These are phyloP conservation scores for Candida chauliodis DNA, from an alignment of 805 yeast species.

Conservation along the genomic window DNA sequence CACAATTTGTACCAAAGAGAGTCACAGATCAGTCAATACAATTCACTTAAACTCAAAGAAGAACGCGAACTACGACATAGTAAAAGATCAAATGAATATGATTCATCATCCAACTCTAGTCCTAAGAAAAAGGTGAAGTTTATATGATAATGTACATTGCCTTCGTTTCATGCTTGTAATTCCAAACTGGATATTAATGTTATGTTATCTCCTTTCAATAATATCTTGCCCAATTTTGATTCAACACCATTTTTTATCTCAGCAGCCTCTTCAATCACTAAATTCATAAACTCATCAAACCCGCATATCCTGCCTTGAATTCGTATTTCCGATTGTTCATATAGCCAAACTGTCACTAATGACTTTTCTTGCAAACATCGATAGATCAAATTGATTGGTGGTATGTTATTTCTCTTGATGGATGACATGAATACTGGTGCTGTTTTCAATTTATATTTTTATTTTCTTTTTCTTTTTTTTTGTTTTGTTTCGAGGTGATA, in stretches of 20 bases:
- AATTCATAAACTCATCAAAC: slow-evolving; percentile 96
- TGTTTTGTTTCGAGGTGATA: not conserved
- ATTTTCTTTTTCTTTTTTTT: not conserved
- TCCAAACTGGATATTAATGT: slow-evolving; percentile 57
- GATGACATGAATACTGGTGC: slow-evolving; percentile 9
- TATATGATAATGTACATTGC: not conserved
- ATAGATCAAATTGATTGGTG: slow-evolving; percentile 91
- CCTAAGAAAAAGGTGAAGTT: slow-evolving; percentile 27
- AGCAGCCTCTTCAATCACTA: slow-evolving; percentile 54
- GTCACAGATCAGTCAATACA: slow-evolving; percentile 26
- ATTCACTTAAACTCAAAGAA: slow-evolving; percentile 21
- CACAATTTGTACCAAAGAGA: slow-evolving; percentile 13
- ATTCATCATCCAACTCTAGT: slow-evolving; percentile 13
- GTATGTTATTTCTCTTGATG: slow-evolving; percentile 49
- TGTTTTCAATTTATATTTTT: too few relatives aligned
- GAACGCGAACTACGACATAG: slow-evolving; percentile 21
- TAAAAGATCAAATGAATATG: slow-evolving; percentile 8
- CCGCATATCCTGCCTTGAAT: slow-evolving; percentile 86
- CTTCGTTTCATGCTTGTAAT: slow-evolving; percentile 12
- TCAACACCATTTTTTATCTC: slow-evolving; percentile 61
- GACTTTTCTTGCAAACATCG: slow-evolving; percentile 80
- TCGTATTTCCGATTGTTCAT: slow-evolving; percentile 73
- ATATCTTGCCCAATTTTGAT: slow-evolving; percentile 64
- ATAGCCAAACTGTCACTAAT: slow-evolving; percentile 81
- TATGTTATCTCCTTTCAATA: slow-evolving; percentile 92